These are phyloP conservation scores for Euptelea pleiosperma DNA, from an alignment of 164 flowering plant genomes.

Conservation along the genomic window DNA sequence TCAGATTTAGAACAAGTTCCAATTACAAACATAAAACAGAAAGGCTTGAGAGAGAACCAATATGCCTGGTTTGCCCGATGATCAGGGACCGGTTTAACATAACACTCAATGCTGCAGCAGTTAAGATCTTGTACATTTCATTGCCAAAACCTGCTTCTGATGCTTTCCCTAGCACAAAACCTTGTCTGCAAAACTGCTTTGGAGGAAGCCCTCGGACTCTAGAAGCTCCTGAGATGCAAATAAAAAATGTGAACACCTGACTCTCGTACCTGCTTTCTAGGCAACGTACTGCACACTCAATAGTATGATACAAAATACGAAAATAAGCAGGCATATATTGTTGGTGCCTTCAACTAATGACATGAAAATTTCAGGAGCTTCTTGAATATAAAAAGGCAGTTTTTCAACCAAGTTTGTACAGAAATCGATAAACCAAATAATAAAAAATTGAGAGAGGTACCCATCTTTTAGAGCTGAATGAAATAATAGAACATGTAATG, in stretches of 20 bases:
- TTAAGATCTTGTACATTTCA: conserved; percentile 95
- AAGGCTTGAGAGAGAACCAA: conserved; percentile 89
- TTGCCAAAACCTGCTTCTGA: conserved; percentile 98
- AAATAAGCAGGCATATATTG: no score
- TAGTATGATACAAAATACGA: background rate
- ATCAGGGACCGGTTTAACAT: conserved; percentile 90
- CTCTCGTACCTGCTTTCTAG: background rate
- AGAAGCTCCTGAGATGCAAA: conserved; percentile 61
- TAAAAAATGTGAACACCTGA: conserved; percentile 16
- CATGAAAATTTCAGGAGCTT: no score
- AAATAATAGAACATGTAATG: no score
- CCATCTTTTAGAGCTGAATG: no score
- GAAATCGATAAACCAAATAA: no score
- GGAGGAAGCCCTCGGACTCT: conserved; percentile 70
- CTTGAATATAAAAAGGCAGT: no score
- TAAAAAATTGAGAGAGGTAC: no score
- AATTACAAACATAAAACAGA: conserved; percentile 28
- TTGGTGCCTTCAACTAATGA: no score
- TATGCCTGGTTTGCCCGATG: conserved; percentile 99
- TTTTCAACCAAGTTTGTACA: no score
- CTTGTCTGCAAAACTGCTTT: conserved; percentile 76
- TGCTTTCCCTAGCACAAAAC: conserved; percentile 93
- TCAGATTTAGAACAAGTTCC: background rate
- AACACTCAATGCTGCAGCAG: conserved; percentile 80
- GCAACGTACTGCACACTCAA: background rate